Evolutionary conservation across 495 filamentous ascomycete species (phyloP).

Genomic region (Aspergillus biplanus): DNA sequence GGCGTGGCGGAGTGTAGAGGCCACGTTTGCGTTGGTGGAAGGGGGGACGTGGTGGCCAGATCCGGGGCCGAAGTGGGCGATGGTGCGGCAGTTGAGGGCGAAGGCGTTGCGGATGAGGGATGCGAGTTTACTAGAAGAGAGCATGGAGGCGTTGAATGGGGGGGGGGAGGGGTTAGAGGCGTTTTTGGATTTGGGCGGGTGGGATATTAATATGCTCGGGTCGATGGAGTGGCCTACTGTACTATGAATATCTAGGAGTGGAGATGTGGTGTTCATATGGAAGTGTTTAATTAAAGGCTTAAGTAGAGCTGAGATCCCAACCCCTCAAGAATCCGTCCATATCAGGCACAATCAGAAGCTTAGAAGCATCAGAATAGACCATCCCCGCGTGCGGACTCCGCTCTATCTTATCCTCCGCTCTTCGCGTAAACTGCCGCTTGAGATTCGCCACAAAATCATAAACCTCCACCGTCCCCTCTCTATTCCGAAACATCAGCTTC

Average conservation of each 20-base stretch:
- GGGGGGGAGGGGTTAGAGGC: neutral
- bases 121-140: conserved; percentile 8
- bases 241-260: neutral
- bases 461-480: conserved; percentile 21
- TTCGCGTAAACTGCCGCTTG: conserved; percentile 14
- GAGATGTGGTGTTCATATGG: neutral
- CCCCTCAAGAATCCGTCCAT: conserved; percentile 12
- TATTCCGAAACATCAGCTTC: conserved; percentile 17
- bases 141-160: neutral
- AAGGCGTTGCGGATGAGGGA: conserved; percentile 32
- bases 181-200: conserved; percentile 2
- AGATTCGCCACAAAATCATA: conserved; percentile 20
- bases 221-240: neutral
- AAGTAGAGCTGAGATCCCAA: conserved; percentile 7
- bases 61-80: conserved; percentile 27
- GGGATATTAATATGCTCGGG: conserved; percentile 11
- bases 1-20: conserved; percentile 29
- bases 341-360: conserved; percentile 8
- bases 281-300: neutral
- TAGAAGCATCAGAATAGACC: conserved; percentile 8
- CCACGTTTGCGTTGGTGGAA: conserved; percentile 27
- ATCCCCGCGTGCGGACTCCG: neutral
- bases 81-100: conserved; percentile 28
- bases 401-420: conserved; percentile 6
- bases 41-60: conserved; percentile 8